Conservation (phyloP, 2,329 filamentous ascomycete species). For the Phaeophleospora eucalypticola region DNA sequence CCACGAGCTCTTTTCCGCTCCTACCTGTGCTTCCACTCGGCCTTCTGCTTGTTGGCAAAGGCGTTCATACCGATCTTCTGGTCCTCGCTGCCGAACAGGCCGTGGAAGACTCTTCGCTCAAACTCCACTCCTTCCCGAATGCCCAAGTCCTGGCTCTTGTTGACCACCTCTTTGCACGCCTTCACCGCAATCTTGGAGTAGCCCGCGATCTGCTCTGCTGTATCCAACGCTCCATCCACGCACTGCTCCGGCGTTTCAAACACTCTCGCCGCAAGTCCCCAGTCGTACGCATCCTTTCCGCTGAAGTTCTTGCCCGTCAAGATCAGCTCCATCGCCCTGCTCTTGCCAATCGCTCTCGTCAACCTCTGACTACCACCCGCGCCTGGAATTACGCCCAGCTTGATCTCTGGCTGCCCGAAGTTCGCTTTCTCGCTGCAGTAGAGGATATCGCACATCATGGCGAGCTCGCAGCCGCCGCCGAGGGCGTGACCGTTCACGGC, state of each 20-base stretch:
- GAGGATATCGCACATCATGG: conserved; percentile 94
- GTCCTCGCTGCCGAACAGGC: conserved; percentile 87
- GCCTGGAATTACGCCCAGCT: conserved; percentile 86
- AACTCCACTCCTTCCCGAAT: conserved; percentile 90
- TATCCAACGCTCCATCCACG: conserved; percentile 74
- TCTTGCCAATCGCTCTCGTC: conserved; percentile 65
- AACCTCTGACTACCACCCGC: conserved; percentile 88
- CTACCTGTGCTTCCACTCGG: conserved; percentile 75
- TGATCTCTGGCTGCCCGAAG: conserved; percentile 97
- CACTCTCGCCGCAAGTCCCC: conserved; percentile 81
- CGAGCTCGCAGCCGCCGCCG: conserved; percentile 91
- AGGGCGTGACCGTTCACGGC: conserved; percentile 93
- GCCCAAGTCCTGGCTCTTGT: conserved; percentile 92
- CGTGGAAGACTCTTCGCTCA: conserved; percentile 89
- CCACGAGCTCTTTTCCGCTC: not conserved
- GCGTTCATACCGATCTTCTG: conserved; percentile 94
- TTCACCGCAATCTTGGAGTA: conserved; percentile 83
- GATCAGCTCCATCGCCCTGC: conserved; percentile 85
- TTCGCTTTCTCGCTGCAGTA: conserved; percentile 84
- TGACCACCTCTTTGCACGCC: conserved; percentile 95
- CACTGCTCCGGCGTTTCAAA: conserved; percentile 78
- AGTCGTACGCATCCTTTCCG: conserved; percentile 78
- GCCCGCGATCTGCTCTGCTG: conserved; percentile 82
- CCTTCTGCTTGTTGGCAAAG: conserved; percentile 91
- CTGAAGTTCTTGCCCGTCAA: conserved; percentile 80